These are phyloP conservation scores for Rhizopus stolonifer DNA, from an alignment of 371 early-diverging fungal genomes.

Conservation along the genomic window DNA sequence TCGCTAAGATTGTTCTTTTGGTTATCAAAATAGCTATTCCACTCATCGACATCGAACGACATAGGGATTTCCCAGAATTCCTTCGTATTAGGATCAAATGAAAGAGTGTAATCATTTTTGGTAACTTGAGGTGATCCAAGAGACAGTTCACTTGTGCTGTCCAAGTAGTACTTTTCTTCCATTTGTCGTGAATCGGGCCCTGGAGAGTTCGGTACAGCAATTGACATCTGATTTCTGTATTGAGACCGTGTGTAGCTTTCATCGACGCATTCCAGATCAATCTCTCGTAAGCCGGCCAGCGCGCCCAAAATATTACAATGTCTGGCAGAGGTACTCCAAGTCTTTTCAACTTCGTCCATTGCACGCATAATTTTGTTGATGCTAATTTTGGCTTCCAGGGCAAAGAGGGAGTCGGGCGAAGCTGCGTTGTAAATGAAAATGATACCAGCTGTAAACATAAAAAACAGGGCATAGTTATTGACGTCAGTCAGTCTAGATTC, in stretches of 20 bases:
- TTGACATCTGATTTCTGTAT: conserved; percentile 17
- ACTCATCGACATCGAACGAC: conserved; percentile 37
- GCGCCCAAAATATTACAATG: conserved; percentile 49
- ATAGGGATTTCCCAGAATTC: conserved; percentile 34
- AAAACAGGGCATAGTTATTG: conserved; percentile 43
- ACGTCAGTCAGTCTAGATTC: conserved; percentile 33
- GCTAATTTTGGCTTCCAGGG: conserved; percentile 44
- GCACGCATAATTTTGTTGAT: conserved; percentile 48
- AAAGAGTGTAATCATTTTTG: not conserved
- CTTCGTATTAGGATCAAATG: conserved; percentile 28
- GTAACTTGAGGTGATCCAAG: conserved; percentile 10
- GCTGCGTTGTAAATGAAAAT: conserved; percentile 48
- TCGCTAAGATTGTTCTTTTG: conserved; percentile 9
- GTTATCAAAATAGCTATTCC: conserved; percentile 30
- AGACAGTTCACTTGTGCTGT: conserved; percentile 3
- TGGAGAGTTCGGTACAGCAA: conserved; percentile 41
- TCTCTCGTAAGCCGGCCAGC: conserved; percentile 47
- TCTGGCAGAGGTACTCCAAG: conserved; percentile 46
- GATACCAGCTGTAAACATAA: conserved; percentile 51
- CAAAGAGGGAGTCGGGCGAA: conserved; percentile 36
- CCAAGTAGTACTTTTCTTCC: conserved; percentile 25
- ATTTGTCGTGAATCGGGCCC: conserved; percentile 22
- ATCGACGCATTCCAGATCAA: conserved; percentile 36
- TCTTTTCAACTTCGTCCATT: conserved; percentile 44
- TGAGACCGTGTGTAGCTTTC: conserved; percentile 20